Evolutionary conservation across 129 eudicot species (phyloP).

Genomic region (Kitagawia praeruptora): DNA sequence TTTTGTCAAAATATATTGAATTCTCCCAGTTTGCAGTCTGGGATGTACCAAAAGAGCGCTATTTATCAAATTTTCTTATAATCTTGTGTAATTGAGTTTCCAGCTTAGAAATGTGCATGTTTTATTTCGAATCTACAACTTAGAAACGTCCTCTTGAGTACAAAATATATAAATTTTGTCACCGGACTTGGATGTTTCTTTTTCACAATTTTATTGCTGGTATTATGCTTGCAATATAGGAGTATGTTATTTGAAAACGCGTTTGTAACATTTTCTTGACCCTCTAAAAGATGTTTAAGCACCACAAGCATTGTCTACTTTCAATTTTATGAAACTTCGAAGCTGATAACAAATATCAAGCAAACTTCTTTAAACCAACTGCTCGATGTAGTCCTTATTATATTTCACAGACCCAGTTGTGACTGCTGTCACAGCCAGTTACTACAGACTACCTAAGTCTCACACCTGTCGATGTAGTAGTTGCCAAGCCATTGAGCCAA

Average conservation of each 20-base stretch:
- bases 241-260: not conserved
- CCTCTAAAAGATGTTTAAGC: not conserved
- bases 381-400: not conserved
- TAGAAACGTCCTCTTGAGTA: not conserved
- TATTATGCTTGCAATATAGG: not conserved
- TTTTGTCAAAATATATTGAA: not conserved
- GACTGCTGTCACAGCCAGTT: not conserved
- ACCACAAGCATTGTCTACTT: not conserved
- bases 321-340: not conserved
- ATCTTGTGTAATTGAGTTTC: not conserved
- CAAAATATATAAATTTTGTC: not conserved
- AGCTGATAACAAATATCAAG: not conserved
- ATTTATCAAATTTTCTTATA: no score
- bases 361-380: not conserved
- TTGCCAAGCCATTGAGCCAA: not conserved
- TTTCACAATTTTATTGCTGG: not conserved
- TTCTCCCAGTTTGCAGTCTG: not conserved
- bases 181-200: not conserved
- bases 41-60: not conserved
- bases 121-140: not conserved
- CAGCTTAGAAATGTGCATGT: not conserved
- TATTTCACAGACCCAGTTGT: not conserved
- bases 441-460: not conserved
- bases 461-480: not conserved
- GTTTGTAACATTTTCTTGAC: not conserved